A percentile compares a stretch with the other conserved stretches of the same genome.
phyloP scores from a whole-genome alignment of 1,284 basidiomycete species.

The Rhodotorula sp. region DNA sequence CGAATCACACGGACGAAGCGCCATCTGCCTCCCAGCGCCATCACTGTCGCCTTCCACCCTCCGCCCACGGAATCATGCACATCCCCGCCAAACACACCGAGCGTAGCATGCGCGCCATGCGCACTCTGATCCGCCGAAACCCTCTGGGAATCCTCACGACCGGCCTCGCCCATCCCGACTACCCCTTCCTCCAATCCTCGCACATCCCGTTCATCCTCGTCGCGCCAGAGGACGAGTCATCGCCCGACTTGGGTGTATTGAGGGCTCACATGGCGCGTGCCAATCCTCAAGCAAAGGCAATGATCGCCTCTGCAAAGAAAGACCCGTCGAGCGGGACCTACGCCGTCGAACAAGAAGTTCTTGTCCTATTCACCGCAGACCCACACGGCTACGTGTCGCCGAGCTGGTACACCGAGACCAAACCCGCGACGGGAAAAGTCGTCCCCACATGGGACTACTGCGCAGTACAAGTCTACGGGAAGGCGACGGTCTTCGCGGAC shows the following conservation, averaged over 20 bases:
- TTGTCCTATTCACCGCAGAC: not conserved
- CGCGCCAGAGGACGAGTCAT: not conserved
- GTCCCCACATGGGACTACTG: not conserved
- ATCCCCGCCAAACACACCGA: too few species aligned
- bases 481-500: not conserved
- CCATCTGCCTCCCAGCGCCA: too few species aligned
- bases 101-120: too few species aligned
- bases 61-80: too few species aligned
- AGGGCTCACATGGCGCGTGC: not conserved
- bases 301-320: not conserved
- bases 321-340: not conserved
- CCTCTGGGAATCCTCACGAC: not conserved
- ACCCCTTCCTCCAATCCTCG: constrained; percentile 4
- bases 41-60: too few species aligned
- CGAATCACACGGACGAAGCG: too few species aligned
- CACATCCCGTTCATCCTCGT: constrained; percentile 10
- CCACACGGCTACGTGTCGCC: not conserved
- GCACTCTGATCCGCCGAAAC: not conserved
- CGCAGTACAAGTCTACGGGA: not conserved
- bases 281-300: constrained; percentile 1
- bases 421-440: not conserved
- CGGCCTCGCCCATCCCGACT: not conserved
- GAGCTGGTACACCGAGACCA: not conserved
- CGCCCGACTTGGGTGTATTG: not conserved
- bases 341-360: not conserved